Percentiles rank a stretch among this genome's conserved stretches.
These are phyloP conservation scores for Athelia psychrophila DNA, from an alignment of 1,284 basidiomycete genomes.

Conservation along the genomic window DNA sequence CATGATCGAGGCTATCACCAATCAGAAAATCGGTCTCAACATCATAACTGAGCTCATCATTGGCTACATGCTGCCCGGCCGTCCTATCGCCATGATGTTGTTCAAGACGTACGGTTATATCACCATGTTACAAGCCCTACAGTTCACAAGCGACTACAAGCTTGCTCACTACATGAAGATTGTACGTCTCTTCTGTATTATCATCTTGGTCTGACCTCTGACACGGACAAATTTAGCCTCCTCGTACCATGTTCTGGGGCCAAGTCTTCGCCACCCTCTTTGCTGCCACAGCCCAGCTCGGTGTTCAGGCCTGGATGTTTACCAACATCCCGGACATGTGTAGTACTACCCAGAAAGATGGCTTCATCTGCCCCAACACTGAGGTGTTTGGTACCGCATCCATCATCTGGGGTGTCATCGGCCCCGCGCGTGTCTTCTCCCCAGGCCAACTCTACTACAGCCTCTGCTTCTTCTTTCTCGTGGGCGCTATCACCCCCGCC, in stretches of 20 bases:
- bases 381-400: constrained; percentile 40
- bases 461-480: constrained; percentile 51
- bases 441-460: constrained; percentile 43
- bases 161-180: constrained; percentile 76
- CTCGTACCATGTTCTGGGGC: constrained; percentile 54
- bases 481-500: constrained; percentile 45
- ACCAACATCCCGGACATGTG: constrained; percentile 44
- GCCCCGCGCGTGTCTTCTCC: constrained; percentile 52
- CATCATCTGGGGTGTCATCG: constrained; percentile 53
- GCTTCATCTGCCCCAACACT: constrained; percentile 43
- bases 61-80: constrained; percentile 47
- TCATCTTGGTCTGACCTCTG: no score
- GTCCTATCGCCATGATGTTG: constrained; percentile 61
- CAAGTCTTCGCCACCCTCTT: constrained; percentile 61
- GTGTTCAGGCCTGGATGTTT: constrained; percentile 70
- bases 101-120: constrained; percentile 51
- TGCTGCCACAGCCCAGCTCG: constrained; percentile 60
- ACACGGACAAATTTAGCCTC: constrained; percentile 27
- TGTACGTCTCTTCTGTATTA: constrained; percentile 7
- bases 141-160: constrained; percentile 68
- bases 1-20: constrained; percentile 66
- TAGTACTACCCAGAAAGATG: constrained; percentile 14
- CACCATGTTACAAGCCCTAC: constrained; percentile 42
- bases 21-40: constrained; percentile 60
- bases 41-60: constrained; percentile 58